phyloP scores from a whole-genome alignment of 192 early-diverging fungal species.

The Funneliformis mosseae region DNA sequence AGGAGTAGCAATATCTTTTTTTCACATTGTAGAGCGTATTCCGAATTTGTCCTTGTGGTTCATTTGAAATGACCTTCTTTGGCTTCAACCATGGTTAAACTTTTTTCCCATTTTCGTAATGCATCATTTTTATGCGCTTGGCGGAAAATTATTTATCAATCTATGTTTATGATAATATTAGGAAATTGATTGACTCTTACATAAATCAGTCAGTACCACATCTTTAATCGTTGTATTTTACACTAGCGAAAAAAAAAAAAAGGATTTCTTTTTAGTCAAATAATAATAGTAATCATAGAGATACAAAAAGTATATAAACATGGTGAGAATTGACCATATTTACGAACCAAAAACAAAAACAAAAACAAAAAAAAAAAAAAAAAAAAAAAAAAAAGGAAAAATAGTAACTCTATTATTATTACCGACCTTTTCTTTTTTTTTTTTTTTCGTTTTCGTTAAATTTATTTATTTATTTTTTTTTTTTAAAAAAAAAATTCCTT shows the following conservation, averaged over 20 bases:
- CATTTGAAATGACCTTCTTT: neutral
- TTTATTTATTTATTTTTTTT: no score
- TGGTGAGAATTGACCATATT: neutral
- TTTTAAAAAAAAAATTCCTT: no score
- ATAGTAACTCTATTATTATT: neutral
- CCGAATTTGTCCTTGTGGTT: no score
- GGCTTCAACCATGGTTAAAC: neutral
- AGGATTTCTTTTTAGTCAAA: no score
- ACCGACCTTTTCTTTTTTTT: no score
- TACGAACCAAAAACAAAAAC: neutral
- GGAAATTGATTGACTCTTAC: neutral
- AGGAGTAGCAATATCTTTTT: no score
- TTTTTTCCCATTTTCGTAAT: neutral
- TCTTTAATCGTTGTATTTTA: neutral
- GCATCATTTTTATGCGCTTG: neutral
- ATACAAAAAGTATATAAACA: neutral
- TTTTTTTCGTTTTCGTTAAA: no score
- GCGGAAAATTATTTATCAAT: conserved; percentile 1
- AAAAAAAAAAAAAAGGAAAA: neutral
- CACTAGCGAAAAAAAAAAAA: neutral
- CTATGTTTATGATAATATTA: neutral
- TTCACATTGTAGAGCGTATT: no score
- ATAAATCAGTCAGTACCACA: neutral
- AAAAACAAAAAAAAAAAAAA: neutral
- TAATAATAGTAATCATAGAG: no score